Conservation (phyloP, 73 alveolate genomes). For the Blepharisma stoltei region DNA sequence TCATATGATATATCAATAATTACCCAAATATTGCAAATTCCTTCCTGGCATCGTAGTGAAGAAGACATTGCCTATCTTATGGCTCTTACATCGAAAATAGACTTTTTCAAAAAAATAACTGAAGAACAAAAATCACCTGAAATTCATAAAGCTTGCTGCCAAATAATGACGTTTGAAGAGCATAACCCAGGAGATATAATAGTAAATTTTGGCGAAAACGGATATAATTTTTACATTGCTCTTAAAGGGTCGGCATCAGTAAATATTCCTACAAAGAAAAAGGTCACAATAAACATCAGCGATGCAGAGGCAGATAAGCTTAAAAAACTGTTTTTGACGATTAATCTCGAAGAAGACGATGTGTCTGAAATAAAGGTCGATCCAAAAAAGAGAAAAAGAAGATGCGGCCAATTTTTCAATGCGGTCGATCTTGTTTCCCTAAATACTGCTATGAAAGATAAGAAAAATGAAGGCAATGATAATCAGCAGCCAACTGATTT, state of each 20-base stretch:
- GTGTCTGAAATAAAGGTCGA: no score
- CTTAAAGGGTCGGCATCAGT: constrained; percentile 8
- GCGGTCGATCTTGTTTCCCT: no score
- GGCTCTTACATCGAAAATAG: background rate
- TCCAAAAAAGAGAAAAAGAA: no score
- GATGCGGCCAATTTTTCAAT: no score
- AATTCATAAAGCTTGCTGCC: constrained; percentile 9
- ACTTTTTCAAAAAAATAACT: constrained; percentile 20
- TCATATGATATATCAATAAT: background rate
- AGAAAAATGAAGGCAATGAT: no score
- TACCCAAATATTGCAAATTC: background rate
- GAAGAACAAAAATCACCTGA: background rate
- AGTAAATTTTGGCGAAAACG: constrained; percentile 15
- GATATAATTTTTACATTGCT: background rate
- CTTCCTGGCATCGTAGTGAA: background rate
- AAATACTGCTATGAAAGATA: no score
- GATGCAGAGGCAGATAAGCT: background rate
- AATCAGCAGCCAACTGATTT: no score
- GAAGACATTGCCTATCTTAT: background rate
- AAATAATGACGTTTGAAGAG: background rate
- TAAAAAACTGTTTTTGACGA: background rate
- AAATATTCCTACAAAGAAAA: background rate
- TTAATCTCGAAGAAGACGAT: no score
- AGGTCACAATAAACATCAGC: background rate
- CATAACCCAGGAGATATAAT: background rate